Evolutionary conservation across 148 eudicot species (phyloP), one percentile per base, ranked within the genome.

Genomic region (Polygonum maritimum): DNA sequence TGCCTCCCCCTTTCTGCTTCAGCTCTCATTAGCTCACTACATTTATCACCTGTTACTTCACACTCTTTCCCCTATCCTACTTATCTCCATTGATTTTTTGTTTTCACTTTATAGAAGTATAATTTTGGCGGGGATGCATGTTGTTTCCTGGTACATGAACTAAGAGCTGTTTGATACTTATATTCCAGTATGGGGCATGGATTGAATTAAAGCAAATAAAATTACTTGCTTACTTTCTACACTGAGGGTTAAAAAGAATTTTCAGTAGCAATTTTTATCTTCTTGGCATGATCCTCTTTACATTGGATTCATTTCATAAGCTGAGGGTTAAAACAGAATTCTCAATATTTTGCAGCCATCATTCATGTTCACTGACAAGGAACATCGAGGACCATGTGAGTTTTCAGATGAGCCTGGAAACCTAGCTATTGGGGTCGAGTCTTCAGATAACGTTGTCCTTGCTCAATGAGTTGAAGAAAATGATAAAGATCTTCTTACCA

Each of bases 311-410:
- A 35, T 36, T 65, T 65, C 18, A 67, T 36, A 8, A 57, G 14
- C 16, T 77, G 18, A n/a, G 31, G 41, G n/a, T 33, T 31, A 58
- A 11, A 22, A 57, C 9, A 22, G 51, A 67, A 40, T 22, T 39
- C 13, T 52, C 69, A 40, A 69, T 74, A n/a, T 77, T 79, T 85
- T 93, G 89, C 94, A 96, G 99, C 99, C 99, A 14, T 92, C 98
- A 14, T 96, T 88, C 86, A 89, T 96, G 97, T 96, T 96, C 82
- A 96, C 92, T 48, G 98, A 96, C 80, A 96, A 96, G 81, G 98
- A 96, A 79, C 91, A 96, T 80, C 86, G 97, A 87, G 99, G 98
- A 67, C 93, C 99, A 75, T 96, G 89, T 81, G 97, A 88, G 33
- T 91, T 92, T 84, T 88, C 94, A 31, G 99, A 96, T 74, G 99